phyloP scores from a whole-genome alignment of 108 stramenopile species.

The Schizochytrium sp. region DNA sequence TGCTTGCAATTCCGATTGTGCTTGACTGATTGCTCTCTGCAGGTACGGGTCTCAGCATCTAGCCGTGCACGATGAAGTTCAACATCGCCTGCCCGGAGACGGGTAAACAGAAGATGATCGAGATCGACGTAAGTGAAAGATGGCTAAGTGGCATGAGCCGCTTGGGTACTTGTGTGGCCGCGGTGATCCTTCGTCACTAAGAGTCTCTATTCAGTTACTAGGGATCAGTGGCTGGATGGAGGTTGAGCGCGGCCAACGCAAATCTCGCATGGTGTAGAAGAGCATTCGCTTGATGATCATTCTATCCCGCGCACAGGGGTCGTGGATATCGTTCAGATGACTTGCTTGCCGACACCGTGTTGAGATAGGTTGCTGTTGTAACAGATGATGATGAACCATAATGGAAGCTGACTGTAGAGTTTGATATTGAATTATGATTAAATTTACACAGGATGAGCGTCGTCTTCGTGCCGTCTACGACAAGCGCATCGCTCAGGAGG shows the following conservation, averaged over 20 bases:
- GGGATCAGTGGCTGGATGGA: neutral
- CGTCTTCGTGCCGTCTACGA: conserved; percentile 91
- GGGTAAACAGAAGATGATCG: conserved; percentile 96
- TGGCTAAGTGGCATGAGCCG: neutral
- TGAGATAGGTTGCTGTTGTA: neutral
- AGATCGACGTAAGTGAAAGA: conserved; percentile 84
- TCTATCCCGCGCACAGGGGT: neutral
- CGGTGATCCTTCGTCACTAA: neutral
- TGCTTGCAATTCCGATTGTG: neutral
- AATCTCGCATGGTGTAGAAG: too few relatives aligned
- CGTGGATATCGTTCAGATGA: neutral
- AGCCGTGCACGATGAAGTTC: conserved; percentile 80
- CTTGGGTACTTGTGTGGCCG: neutral
- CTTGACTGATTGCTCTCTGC: neutral
- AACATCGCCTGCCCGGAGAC: conserved; percentile 98
- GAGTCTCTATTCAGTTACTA: neutral
- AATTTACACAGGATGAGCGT: neutral
- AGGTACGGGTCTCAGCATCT: neutral
- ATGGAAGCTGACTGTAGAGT: neutral
- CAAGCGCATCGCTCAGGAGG: conserved; percentile 97
- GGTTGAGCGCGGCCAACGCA: too few relatives aligned
- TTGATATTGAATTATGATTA: neutral
- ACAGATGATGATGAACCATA: neutral
- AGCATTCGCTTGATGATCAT: neutral
- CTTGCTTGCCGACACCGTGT: neutral